These are phyloP conservation scores for Lachancea nothofagi DNA, from an alignment of 805 yeast species.

Conservation along the genomic window DNA sequence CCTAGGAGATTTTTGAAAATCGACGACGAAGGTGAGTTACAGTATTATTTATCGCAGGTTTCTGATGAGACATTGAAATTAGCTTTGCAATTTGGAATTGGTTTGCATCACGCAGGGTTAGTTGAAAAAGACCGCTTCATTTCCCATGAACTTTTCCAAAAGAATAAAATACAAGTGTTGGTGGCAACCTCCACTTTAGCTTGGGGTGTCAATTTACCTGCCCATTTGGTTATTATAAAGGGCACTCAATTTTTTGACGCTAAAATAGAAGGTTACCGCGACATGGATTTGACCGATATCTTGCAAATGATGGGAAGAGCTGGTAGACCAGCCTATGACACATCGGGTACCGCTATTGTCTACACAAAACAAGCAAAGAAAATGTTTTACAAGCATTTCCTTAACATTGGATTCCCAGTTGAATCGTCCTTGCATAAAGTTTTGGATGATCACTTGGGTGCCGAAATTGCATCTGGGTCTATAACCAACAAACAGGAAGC, in stretches of 20 bases:
- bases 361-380: conserved; percentile 77
- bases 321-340: conserved; percentile 95
- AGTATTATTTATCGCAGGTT: conserved; percentile 77
- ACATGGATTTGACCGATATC: conserved; percentile 91
- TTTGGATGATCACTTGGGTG: conserved; percentile 87
- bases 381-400: conserved; percentile 79
- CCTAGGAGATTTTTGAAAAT: conserved; percentile 64
- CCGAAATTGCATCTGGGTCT: conserved; percentile 91
- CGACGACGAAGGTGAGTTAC: conserved; percentile 69
- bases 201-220: conserved; percentile 99
- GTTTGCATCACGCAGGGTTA: conserved; percentile 97
- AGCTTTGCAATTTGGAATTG: conserved; percentile 75
- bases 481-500: conserved; percentile 91
- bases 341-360: conserved; percentile 86
- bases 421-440: conserved; percentile 77
- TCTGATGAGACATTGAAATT: conserved; percentile 78
- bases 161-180: conserved; percentile 80
- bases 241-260: conserved; percentile 96
- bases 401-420: conserved; percentile 93
- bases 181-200: conserved; percentile 97
- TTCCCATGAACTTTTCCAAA: conserved; percentile 77
- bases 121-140: conserved; percentile 80
- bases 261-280: conserved; percentile 88
- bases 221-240: conserved; percentile 94
- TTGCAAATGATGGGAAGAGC: conserved; percentile 99